A percentile compares a stretch with the other conserved stretches of the same genome.
Conservation (phyloP, 1,139 yeast genomes). For the Geotrichum macrosporum region DNA sequence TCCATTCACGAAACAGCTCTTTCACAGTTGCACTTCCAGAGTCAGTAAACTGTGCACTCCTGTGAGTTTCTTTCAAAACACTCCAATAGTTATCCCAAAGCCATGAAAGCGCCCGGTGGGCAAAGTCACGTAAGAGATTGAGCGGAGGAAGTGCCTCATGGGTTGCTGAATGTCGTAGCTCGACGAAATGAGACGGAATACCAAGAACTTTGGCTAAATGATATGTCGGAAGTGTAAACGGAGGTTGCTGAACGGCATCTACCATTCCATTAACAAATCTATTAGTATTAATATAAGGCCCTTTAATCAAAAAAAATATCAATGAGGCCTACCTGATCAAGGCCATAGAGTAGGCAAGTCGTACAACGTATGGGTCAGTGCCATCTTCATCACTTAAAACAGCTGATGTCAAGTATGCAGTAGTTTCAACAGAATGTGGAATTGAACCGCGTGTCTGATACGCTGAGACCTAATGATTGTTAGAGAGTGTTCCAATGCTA, state of each 20-base stretch:
- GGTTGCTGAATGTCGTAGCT: constrained; percentile 83
- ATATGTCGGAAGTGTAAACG: constrained; percentile 73
- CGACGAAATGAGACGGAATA: constrained; percentile 82
- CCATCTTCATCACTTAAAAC: constrained; percentile 45
- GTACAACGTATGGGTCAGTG: constrained; percentile 33
- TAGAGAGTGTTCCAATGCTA: not conserved
- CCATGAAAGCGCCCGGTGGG: constrained; percentile 68
- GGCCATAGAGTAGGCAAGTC: constrained; percentile 68
- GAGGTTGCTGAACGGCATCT: constrained; percentile 81
- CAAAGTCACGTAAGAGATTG: constrained; percentile 56
- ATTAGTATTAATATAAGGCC: no score
- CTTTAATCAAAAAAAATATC: not conserved
- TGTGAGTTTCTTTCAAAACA: constrained; percentile 37
- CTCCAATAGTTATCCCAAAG: constrained; percentile 71
- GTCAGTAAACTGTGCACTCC: constrained; percentile 30
- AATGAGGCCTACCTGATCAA: constrained; percentile 41
- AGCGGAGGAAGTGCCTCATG: constrained; percentile 80
- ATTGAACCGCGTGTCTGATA: constrained; percentile 64
- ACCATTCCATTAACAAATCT: constrained; percentile 88
- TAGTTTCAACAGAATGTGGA: constrained; percentile 76
- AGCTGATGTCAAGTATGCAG: constrained; percentile 58
- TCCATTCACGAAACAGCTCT: constrained; percentile 35
- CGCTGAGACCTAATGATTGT: constrained; percentile 47
- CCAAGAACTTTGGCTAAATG: constrained; percentile 63
- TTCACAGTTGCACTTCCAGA: constrained; percentile 28